Percentiles rank a stretch among this genome's conserved stretches.
Conservation (phyloP, 108 stramenopile genomes). For the Licmophora abbreviata region DNA sequence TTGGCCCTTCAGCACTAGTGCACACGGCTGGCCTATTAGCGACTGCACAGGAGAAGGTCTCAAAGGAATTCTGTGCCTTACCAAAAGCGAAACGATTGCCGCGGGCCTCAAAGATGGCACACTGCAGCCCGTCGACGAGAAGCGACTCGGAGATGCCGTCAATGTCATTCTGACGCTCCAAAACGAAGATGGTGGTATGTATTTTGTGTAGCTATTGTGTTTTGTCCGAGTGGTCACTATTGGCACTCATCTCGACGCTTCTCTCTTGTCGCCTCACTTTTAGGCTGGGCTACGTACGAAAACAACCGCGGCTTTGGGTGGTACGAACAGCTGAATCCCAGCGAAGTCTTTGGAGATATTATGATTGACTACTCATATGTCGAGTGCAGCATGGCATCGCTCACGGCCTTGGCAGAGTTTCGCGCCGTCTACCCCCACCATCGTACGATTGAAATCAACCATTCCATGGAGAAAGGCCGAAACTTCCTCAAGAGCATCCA, state of each 20-base stretch:
- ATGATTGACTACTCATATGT: slow-evolving; percentile 99
- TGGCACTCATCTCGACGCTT: not conserved
- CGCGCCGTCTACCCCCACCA: slow-evolving; percentile 70
- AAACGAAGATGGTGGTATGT: slow-evolving; percentile 95
- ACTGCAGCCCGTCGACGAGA: slow-evolving; percentile 37
- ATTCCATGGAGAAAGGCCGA: slow-evolving; percentile 68
- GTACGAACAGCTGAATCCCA: slow-evolving; percentile 96
- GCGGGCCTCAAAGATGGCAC: slow-evolving; percentile 34
- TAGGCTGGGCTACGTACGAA: slow-evolving; percentile 97
- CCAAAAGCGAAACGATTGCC: slow-evolving; percentile 44
- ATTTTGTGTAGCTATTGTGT: too few relatives aligned
- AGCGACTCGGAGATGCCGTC: slow-evolving; percentile 73
- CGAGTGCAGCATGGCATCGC: slow-evolving; percentile 94
- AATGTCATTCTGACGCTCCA: slow-evolving; percentile 87
- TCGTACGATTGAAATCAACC: slow-evolving; percentile 62
- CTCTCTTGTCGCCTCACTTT: not conserved
- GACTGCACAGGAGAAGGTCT: slow-evolving; percentile 98
- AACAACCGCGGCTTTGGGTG: slow-evolving; percentile 96
- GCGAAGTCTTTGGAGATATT: slow-evolving; percentile 98
- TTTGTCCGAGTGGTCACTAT: slow-evolving; percentile 1
- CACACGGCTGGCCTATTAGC: slow-evolving; percentile 98
- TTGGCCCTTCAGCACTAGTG: slow-evolving; percentile 97
- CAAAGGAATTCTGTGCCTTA: slow-evolving; percentile 73
- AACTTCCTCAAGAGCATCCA: slow-evolving; percentile 91
- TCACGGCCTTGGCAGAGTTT: slow-evolving; percentile 91